A percentile compares a stretch with the other conserved stretches of the same genome.
Conservation (phyloP, 2,329 filamentous ascomycete species). For the Pleurostoma richardsiae region DNA sequence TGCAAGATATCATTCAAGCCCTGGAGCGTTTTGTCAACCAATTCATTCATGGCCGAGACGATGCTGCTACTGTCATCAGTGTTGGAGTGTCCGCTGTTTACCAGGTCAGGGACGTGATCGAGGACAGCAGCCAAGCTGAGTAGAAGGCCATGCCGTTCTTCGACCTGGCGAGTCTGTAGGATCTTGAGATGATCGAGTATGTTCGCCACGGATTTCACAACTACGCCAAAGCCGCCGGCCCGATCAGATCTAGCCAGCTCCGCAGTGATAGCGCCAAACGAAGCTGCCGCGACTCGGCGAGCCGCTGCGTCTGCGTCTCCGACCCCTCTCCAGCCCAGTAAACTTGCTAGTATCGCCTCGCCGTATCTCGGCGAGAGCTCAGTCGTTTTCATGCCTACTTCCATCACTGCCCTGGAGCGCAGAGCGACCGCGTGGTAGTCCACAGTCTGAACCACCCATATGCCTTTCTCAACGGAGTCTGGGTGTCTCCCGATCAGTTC, state of each 20-base stretch:
- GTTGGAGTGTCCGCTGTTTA: not conserved
- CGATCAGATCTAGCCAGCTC: conserved; percentile 25
- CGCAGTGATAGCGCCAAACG: conserved; percentile 57
- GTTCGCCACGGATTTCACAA: conserved; percentile 28
- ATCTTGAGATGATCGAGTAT: conserved; percentile 37
- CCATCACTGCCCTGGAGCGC: conserved; percentile 73
- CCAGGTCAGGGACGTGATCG: conserved; percentile 33
- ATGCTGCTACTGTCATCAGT: not conserved
- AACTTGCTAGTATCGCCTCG: conserved; percentile 60
- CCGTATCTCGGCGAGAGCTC: conserved; percentile 66
- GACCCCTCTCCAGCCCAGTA: conserved; percentile 85
- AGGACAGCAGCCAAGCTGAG: conserved; percentile 56
- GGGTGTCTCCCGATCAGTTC: conserved; percentile 92
- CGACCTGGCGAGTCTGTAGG: conserved; percentile 54
- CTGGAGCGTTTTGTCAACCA: conserved; percentile 16
- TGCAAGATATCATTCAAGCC: conserved; percentile 30
- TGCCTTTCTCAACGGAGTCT: conserved; percentile 75
- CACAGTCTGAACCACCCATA: conserved; percentile 79
- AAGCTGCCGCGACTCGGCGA: conserved; percentile 64
- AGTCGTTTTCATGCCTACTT: conserved; percentile 68
- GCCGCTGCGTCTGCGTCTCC: conserved; percentile 71
- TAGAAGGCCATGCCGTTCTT: conserved; percentile 65
- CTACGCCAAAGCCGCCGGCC: conserved; percentile 11
- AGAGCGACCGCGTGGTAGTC: conserved; percentile 92
- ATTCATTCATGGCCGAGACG: conserved; percentile 4